A percentile compares a stretch with the other conserved stretches of the same genome.
These are phyloP conservation scores for Pythium rhizo-oryzae DNA, from an alignment of 352 stramenopile species.

Conservation along the genomic window DNA sequence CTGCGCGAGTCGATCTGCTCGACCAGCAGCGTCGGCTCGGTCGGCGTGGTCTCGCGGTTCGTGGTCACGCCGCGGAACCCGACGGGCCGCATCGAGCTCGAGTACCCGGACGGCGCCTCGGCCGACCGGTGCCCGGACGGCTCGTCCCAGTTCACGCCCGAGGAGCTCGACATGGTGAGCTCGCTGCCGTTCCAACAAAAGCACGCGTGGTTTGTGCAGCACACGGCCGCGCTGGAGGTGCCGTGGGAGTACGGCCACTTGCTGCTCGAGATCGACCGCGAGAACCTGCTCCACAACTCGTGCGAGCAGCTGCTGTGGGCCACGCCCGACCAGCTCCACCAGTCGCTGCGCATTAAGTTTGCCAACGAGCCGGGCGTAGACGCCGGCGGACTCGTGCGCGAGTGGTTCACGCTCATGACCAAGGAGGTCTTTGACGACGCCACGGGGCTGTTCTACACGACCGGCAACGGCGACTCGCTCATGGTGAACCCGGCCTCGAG, in stretches of 20 bases:
- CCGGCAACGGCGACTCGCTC: constrained; percentile 71
- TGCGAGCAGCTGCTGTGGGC: constrained; percentile 88
- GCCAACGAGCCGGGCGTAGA: constrained; percentile 92
- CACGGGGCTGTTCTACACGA: constrained; percentile 81
- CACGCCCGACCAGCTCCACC: constrained; percentile 79
- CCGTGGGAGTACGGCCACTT: constrained; percentile 89
- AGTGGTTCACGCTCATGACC: constrained; percentile 93
- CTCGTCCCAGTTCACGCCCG: constrained; percentile 55
- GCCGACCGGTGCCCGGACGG: constrained; percentile 61
- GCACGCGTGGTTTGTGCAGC: constrained; percentile 88
- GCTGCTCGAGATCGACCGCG: constrained; percentile 84
- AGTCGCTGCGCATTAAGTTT: constrained; percentile 91
- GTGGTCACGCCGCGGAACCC: constrained; percentile 78
- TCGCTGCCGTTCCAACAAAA: constrained; percentile 86
- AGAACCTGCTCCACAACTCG: constrained; percentile 90
- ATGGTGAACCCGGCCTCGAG: constrained; percentile 86
- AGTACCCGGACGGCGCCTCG: constrained; percentile 62
- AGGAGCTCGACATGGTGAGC: constrained; percentile 74
- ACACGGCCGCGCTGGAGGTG: constrained; percentile 83
- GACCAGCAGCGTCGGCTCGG: constrained; percentile 55
- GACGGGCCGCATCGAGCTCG: constrained; percentile 71
- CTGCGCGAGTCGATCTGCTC: constrained; percentile 74
- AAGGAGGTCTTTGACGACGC: constrained; percentile 89
- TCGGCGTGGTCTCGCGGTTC: constrained; percentile 77
- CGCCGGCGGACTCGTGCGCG: constrained; percentile 87